Evolutionary conservation across 495 filamentous ascomycete species (phyloP).

Genomic region (Aspergillus diversus): DNA sequence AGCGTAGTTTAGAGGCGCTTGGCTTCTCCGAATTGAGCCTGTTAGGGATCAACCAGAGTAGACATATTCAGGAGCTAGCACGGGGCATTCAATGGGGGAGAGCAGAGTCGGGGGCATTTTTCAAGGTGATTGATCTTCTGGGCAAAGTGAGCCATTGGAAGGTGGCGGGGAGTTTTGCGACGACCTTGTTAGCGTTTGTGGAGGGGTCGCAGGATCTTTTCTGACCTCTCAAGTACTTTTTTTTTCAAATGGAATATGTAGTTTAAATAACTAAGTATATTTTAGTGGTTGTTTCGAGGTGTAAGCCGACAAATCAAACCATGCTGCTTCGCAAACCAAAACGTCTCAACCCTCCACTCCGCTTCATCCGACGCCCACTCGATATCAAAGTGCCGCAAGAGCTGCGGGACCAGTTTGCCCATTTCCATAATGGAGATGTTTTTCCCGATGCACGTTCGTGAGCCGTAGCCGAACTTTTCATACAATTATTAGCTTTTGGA

Average conservation of each 20-base stretch:
- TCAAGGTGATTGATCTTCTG: neutral
- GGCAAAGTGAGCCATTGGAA: slow-evolving; percentile 1
- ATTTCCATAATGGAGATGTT: slow-evolving; percentile 38
- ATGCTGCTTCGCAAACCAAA: neutral
- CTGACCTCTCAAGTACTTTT: neutral
- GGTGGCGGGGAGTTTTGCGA: neutral
- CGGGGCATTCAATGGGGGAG: neutral
- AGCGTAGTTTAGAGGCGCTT: neutral
- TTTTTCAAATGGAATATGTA: neutral
- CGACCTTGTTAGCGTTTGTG: slow-evolving; percentile 2
- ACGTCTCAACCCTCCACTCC: neutral
- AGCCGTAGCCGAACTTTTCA: slow-evolving; percentile 33
- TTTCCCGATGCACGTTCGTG: slow-evolving; percentile 37
- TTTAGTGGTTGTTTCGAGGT: neutral
- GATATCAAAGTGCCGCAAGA: slow-evolving; percentile 30
- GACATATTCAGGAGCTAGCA: neutral
- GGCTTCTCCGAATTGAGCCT: neutral
- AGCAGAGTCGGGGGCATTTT: slow-evolving; percentile 1
- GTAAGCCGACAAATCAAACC: neutral
- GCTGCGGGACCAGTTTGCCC: slow-evolving; percentile 35
- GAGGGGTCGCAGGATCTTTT: neutral
- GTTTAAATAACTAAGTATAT: neutral
- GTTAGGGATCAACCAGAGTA: neutral
- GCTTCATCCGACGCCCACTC: neutral
- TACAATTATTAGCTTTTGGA: neutral